Base-by-base conservation (phyloP, 169 alveolate genomes). In the Plasmodium fragile region DNA sequence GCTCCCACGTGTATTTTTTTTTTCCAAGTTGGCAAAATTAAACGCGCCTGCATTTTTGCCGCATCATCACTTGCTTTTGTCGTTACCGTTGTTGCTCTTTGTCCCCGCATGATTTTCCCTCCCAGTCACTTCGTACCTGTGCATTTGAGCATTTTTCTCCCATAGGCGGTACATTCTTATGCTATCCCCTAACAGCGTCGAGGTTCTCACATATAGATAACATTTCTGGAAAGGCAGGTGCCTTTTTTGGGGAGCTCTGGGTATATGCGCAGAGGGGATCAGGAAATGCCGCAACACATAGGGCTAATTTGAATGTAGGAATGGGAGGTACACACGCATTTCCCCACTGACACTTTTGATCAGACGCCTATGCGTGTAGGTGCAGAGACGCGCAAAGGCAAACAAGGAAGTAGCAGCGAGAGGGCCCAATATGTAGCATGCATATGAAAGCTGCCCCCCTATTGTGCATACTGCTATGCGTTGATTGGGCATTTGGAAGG, bases 371-470 rank as follows among this genome's bases (percentile, higher is more conserved):
- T 4, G 32, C 13, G 73, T 59, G 13, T 59, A 59, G 34, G 34
- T 25, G 10, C 32, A n/a, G 1, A 59, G 73, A 59, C 32, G 10
- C 73, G 36, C 75, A 65, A 65, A 28, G 41, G 41, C 30, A 65
- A 16, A 65, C 75, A 65, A 25, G n/a, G n/a, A 34, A 5, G 16
- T 65, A 65, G 36, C 36, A 78, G 18, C 59, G 16, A 39, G 28
- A 28, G 36, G 32, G 49, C 70, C 22, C 59, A 82, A 22, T 41
- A 83, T 83, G 92, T 83, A 83, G 77, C 79, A 83, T 83, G 92
- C 78, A 65, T 65, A 41, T 39, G 36, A 82, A 65, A 82, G 45
- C 16, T 13, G 3, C 1, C 8, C 13, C 73, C 43, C 30, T 69
- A 34, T 28, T 82, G 16, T 65, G 16, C 65, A 30, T 83, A 71